Conservation (phyloP, 2,329 filamentous ascomycete genomes). For the Fusarium bulbicola region DNA sequence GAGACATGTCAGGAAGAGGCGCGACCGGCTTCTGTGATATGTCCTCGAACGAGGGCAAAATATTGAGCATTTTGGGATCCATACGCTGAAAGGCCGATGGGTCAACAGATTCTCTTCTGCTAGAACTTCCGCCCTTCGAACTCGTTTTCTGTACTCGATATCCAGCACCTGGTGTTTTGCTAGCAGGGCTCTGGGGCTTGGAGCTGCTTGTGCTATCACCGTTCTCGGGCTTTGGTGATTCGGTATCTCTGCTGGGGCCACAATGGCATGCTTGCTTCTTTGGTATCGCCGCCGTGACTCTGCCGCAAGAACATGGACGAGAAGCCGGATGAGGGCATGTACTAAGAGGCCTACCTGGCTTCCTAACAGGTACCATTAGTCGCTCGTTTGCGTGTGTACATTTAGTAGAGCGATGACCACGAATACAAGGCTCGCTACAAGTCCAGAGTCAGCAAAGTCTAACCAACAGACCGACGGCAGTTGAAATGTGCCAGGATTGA, state of each 20-base stretch:
- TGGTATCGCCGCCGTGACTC: conserved; percentile 72
- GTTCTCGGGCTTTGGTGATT: conserved; percentile 38
- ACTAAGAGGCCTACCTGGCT: conserved; percentile 75
- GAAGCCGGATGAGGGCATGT: conserved; percentile 73
- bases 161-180: conserved; percentile 43
- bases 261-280: conserved; percentile 66
- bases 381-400: conserved; percentile 75
- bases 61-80: conserved; percentile 62
- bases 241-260: conserved; percentile 47
- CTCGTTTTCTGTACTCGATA: conserved; percentile 59
- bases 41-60: conserved; percentile 50
- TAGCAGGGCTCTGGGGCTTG: conserved; percentile 45
- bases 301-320: conserved; percentile 68
- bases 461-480: background rate
- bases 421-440: conserved; percentile 75
- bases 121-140: conserved; percentile 45
- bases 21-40: conserved; percentile 41
- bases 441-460: conserved; percentile 21
- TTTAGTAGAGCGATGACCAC: conserved; percentile 79
- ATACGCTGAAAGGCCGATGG: conserved; percentile 60
- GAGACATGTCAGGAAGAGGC: conserved; percentile 36
- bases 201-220: conserved; percentile 37
- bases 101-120: conserved; percentile 61
- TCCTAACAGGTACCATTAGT: conserved; percentile 75
- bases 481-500: background rate